Base-by-base conservation (phyloP, 2,329 filamentous ascomycete species). In the Anisogramma anomala region DNA sequence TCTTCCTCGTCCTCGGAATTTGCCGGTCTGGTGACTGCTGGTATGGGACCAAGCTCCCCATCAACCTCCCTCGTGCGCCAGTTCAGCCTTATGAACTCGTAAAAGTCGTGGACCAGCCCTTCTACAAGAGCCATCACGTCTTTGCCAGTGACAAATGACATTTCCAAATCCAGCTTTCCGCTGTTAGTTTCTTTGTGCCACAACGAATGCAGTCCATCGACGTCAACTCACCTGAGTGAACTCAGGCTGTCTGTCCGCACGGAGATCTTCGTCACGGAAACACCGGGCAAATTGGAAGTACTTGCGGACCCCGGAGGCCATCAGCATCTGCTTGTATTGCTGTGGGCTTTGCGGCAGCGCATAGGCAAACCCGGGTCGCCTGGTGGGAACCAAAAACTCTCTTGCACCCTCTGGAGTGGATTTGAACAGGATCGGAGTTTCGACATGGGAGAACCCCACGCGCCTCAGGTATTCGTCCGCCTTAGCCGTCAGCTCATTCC, bases 271-370 rank as follows among this genome's bases (percentile, higher is more conserved):
- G 55, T 98, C 93, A 11, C 91, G 79, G 61, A 95, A 98, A 56
- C 91, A 98, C 49, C 79, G 81, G 2, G 91, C 93, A 63, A 95
- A 86, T 54, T 98, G 91, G 60, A 82, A 93, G 58, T 98, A 98
- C 30, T 73, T 76, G 1, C 71, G 65, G 9, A 95, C 73, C 0
- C 89, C 89, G 46, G 84, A 83, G 0, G 87, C 84, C 87, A 98
- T 96, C 31, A 98, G 72, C 2, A 95, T 84, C 64, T 98, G 91
- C 64, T 98, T 98, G 58, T 96, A 98, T 59, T 98, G 91, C 59
- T 98, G 91, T 0, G 91, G 91, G 50, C 89, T 96, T 58, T 98
- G 93, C 0, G 88, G 88, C 15, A 98, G 67, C 7, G 91, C 91
- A 59, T 96, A 98, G 3, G 85, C 87, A 46, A 79, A 66, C 0